phyloP scores from a whole-genome alignment of 2,329 filamentous ascomycete species.

The Neopestalotiopsis rosae region DNA sequence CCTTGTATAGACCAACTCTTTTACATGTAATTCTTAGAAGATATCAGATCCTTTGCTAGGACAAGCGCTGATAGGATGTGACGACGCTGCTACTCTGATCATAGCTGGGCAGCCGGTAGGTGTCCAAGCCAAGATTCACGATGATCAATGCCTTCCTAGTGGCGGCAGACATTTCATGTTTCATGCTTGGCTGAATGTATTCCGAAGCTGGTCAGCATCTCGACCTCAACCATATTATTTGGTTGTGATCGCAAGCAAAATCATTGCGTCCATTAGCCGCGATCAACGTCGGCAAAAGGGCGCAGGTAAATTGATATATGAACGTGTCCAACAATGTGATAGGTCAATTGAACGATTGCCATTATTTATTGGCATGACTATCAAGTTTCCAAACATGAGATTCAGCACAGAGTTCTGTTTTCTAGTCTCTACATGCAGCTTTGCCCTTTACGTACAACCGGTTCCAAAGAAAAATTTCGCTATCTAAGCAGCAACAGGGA shows the following conservation, averaged over 20 bases:
- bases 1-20: too few species aligned
- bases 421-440: not conserved
- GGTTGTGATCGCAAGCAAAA: not conserved
- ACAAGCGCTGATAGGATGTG: too few species aligned
- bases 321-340: not conserved
- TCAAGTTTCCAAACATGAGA: not conserved
- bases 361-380: not conserved
- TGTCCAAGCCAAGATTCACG: too few species aligned
- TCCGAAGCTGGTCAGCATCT: not conserved
- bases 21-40: too few species aligned
- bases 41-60: too few species aligned
- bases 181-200: not conserved
- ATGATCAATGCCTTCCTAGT: too few species aligned
- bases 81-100: too few species aligned
- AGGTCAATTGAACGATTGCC: too few species aligned
- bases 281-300: constrained; percentile 1
- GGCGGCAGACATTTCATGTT: too few species aligned
- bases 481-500: not conserved
- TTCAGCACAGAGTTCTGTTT: not conserved
- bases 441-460: not conserved
- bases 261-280: not conserved
- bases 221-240: not conserved
- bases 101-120: too few species aligned
- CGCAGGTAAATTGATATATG: not conserved
- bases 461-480: not conserved